A percentile compares a stretch with the other conserved stretches of the same genome.
Evolutionary conservation across 108 stramenopile species (phyloP).

Genomic region (Nitzschia sp.): DNA sequence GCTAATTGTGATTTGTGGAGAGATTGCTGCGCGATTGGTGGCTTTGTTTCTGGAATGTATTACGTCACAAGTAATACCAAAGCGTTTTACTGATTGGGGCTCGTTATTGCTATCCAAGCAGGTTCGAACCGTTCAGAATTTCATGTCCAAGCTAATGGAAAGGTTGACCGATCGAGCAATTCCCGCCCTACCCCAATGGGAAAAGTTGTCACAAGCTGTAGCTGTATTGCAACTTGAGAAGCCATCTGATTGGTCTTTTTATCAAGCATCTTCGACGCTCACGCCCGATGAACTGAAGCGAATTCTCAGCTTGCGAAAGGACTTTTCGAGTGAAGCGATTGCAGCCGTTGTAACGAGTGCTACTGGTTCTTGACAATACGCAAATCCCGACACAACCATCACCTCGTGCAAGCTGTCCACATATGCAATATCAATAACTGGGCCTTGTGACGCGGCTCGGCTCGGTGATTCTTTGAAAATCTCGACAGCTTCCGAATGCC

Average conservation of each 20-base stretch:
- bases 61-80: constrained; percentile 26
- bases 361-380: too few species aligned
- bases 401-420: too few species aligned
- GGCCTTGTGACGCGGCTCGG: too few species aligned
- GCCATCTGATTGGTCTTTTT: constrained; percentile 74
- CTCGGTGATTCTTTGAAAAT: too few species aligned
- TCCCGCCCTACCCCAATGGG: constrained; percentile 56
- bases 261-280: constrained; percentile 46
- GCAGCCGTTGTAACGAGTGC: constrained; percentile 17
- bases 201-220: constrained; percentile 69
- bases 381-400: too few species aligned
- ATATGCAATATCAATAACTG: too few species aligned
- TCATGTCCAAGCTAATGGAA: constrained; percentile 36
- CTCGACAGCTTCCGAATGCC: too few species aligned
- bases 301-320: constrained; percentile 63
- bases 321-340: constrained; percentile 62
- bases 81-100: constrained; percentile 84
- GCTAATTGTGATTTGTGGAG: constrained; percentile 31
- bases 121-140: constrained; percentile 71
- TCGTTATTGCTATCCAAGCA: constrained; percentile 82
- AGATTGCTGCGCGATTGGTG: constrained; percentile 48
- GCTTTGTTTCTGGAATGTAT: constrained; percentile 63
- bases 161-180: constrained; percentile 16
- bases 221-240: constrained; percentile 77
- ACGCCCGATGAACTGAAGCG: constrained; percentile 57